Percentiles rank a stretch among this genome's conserved stretches.
Conservation (phyloP, 192 early-diverging fungal genomes). For the Backusella westeae region DNA sequence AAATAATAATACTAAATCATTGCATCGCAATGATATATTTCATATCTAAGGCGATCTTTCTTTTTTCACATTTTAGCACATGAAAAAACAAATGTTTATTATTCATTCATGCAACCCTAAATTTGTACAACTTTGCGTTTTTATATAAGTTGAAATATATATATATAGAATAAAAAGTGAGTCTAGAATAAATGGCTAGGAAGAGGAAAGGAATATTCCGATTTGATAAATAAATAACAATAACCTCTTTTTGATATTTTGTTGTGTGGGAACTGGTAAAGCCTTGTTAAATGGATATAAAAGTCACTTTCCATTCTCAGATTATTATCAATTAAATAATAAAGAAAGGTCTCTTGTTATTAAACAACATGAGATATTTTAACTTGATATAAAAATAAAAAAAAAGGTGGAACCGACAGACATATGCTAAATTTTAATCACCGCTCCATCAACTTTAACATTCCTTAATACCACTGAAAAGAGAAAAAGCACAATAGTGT, state of each 20-base stretch:
- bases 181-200: background rate
- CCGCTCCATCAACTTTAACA: background rate
- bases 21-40: background rate
- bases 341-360: background rate
- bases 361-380: background rate
- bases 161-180: background rate
- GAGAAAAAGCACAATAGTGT: background rate
- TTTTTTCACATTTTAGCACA: constrained; percentile 1
- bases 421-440: background rate
- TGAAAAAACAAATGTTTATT: background rate
- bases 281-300: background rate
- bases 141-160: background rate
- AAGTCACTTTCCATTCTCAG: background rate
- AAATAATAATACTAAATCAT: background rate
- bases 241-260: background rate
- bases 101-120: constrained; percentile 7
- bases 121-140: background rate
- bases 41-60: background rate
- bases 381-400: too few relatives aligned
- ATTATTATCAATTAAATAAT: background rate
- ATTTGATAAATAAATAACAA: background rate
- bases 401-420: background rate
- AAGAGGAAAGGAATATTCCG: background rate
- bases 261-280: constrained; percentile 2
- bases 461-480: background rate